Conservation (phyloP, 306 rosid species). For the Corylus avellana region DNA sequence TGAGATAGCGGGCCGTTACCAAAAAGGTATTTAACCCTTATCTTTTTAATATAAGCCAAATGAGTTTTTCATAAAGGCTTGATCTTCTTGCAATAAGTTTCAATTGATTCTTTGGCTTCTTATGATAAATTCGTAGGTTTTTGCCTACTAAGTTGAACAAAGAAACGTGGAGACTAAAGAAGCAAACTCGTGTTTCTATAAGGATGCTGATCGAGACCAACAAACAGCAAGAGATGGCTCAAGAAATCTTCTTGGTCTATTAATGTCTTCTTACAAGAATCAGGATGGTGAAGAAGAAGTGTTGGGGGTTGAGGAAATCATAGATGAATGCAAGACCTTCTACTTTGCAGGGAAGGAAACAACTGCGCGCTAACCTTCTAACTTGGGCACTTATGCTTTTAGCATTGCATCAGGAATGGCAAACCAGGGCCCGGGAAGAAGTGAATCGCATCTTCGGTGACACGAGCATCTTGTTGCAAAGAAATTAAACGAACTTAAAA, state of each 20-base stretch:
- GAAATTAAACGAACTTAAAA: slow-evolving; percentile 30
- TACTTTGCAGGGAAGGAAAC: slow-evolving; percentile 48
- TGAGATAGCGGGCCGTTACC: too few species aligned
- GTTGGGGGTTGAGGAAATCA: slow-evolving; percentile 30
- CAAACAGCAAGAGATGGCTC: slow-evolving; percentile 7
- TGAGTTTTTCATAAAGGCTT: background rate
- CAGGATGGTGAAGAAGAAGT: slow-evolving; percentile 35
- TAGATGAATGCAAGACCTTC: slow-evolving; percentile 44
- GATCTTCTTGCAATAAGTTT: background rate
- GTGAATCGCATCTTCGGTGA: slow-evolving; percentile 15
- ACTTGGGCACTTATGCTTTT: slow-evolving; percentile 36
- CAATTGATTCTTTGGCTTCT: background rate
- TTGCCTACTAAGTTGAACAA: slow-evolving; percentile 41
- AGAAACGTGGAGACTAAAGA: slow-evolving; percentile 38
- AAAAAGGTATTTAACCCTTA: too few species aligned
- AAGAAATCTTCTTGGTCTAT: slow-evolving; percentile 29
- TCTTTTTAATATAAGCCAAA: too few species aligned
- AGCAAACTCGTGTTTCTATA: slow-evolving; percentile 28
- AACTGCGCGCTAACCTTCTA: slow-evolving; percentile 27
- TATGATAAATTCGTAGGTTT: slow-evolving; percentile 13
- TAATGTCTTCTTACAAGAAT: slow-evolving; percentile 34
- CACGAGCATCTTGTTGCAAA: background rate
- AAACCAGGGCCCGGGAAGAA: slow-evolving; percentile 46
- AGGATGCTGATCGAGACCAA: slow-evolving; percentile 19
- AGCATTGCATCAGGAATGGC: slow-evolving; percentile 44